Conservation (phyloP, 345 rosid genomes). For the Gynandropsis gynandra region DNA sequence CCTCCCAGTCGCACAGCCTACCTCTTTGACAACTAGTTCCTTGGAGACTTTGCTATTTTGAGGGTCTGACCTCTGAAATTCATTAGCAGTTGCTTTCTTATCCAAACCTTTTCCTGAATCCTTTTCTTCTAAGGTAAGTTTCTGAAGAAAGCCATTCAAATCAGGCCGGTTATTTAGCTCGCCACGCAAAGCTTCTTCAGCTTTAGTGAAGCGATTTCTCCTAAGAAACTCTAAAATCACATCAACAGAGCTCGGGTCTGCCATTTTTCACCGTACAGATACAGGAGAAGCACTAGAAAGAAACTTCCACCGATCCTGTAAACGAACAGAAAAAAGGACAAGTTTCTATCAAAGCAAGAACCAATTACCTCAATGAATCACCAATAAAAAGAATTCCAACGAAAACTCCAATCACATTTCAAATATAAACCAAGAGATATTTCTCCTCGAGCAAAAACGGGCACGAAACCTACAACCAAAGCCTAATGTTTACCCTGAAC, state of each 20-base stretch:
- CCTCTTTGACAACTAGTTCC: conserved; percentile 86
- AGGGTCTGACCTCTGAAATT: conserved; percentile 30
- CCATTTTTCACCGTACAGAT: conserved; percentile 39
- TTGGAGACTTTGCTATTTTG: conserved; percentile 40
- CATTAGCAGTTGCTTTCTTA: conserved; percentile 21
- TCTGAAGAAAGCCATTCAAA: conserved; percentile 56
- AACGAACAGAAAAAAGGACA: conserved; percentile 8
- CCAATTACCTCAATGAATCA: neutral
- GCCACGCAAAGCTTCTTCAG: conserved; percentile 84
- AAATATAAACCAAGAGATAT: neutral
- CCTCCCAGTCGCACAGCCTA: conserved; percentile 58
- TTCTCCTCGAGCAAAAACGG: conserved; percentile 9
- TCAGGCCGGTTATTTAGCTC: conserved; percentile 59
- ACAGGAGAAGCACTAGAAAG: conserved; percentile 21
- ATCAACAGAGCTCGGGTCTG: conserved; percentile 50
- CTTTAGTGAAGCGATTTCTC: conserved; percentile 64
- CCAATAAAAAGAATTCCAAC: neutral
- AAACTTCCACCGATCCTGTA: conserved; percentile 30
- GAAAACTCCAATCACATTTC: neutral
- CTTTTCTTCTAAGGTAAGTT: conserved; percentile 42
- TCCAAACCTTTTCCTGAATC: conserved; percentile 29
- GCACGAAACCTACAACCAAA: conserved; percentile 10
- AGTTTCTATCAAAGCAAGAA: neutral
- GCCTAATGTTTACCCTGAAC: conserved; percentile 9
- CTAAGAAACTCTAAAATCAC: conserved; percentile 65